Base-by-base conservation (phyloP, 805 yeast genomes). In the Wickerhamiella nectarea region DNA sequence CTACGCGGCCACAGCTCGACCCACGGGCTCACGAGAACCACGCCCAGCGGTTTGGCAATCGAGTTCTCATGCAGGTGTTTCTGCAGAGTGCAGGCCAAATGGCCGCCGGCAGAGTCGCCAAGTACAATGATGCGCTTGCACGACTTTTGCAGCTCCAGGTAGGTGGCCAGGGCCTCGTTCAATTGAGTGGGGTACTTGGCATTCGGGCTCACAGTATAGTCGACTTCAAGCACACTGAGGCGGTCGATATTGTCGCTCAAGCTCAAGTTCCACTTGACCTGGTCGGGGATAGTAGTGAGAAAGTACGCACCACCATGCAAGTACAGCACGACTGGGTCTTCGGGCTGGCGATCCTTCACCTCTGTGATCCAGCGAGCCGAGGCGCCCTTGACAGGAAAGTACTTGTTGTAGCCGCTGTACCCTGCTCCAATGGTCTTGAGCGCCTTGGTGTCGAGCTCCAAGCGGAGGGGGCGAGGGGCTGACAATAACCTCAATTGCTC, bases 61-160 rank as follows among this genome's bases (percentile, higher is more conserved):
- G 31, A 18, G 20, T 45, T 40, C 14, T 40, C 46, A n/a, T 42
- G 46, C 17, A 41, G 45, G n/a, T 49, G 42, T 6, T 46, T 39
- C 11, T 31, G 31, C 9, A 57, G 41, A 9, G 49, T 51, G 8
- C 52, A 31, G 6, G 44, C 21, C 20, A 60, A 47, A 38, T 59
- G 58, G 0, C 55, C 63, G 24, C 64, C 63, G 14, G 62, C 62
- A 6, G 64, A 60, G 41, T 60, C 64, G 19, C 64, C 64, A 35
- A 50, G 38, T 5, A 58, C 21, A 2, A 57, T 44, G 37, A 60
- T 48, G 36, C 53, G 47, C 22, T 46, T 24, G 35, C 52, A 49
- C 19, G 48, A 41, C 1, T 52, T 36, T 17, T 42, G 36, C 29
- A 60, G 48, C 28, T 41, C 48, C 10, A 43, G 44, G 37, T 52